Percentiles rank a stretch among this genome's conserved stretches.
phyloP scores from a whole-genome alignment of 306 rosid genomes.

The Comarum palustre region DNA sequence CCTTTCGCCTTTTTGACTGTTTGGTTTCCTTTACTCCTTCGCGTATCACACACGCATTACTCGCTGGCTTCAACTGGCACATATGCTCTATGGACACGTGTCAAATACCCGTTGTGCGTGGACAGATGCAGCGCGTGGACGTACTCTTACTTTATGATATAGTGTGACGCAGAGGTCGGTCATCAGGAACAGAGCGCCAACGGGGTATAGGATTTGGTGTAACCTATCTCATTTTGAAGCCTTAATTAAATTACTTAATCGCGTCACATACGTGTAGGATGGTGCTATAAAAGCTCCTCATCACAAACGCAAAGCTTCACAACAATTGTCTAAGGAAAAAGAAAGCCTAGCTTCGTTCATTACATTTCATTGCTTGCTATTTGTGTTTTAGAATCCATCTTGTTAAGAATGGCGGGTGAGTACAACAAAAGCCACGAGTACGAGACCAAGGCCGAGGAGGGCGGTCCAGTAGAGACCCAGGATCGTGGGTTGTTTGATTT shows the following conservation, averaged over 20 bases:
- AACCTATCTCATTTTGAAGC: neutral
- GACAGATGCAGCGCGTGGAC: neutral
- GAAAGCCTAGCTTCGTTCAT: neutral
- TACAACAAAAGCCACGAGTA: constrained; percentile 41
- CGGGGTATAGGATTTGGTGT: neutral
- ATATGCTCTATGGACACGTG: neutral
- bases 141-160: neutral
- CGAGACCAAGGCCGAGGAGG: constrained; percentile 28
- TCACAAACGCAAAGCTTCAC: neutral
- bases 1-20: constrained; percentile 23
- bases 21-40: neutral
- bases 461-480: constrained; percentile 36
- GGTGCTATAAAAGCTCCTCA: constrained; percentile 37
- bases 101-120: neutral
- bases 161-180: constrained; percentile 10
- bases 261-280: constrained; percentile 42
- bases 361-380: neutral
- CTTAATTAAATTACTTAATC: constrained; percentile 5
- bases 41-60: neutral
- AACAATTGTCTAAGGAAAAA: neutral
- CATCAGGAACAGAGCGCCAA: neutral
- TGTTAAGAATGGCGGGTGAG: constrained; percentile 65
- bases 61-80: neutral
- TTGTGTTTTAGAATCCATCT: neutral
- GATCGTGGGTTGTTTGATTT: constrained; percentile 78